Conservation (phyloP, 2,329 filamentous ascomycete species). For the Mycocentrospora acerina region DNA sequence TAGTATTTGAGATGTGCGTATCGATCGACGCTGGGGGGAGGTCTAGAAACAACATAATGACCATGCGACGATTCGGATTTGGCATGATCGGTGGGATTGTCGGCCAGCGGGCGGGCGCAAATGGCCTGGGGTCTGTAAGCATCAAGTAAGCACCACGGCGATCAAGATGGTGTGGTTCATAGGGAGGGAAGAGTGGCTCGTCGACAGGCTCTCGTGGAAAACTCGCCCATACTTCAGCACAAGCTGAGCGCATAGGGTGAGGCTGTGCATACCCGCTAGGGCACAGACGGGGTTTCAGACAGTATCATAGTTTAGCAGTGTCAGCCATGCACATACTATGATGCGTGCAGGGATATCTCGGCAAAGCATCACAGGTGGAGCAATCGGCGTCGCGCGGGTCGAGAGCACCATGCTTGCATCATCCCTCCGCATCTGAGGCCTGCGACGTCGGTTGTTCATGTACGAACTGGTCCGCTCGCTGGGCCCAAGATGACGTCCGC, state of each 20-base stretch:
- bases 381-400: slow-evolving; percentile 7
- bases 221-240: not conserved
- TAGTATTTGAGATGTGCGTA: no score
- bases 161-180: no score
- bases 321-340: not conserved
- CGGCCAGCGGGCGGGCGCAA: no score
- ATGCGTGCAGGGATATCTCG: not conserved
- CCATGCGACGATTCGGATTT: no score
- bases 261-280: not conserved
- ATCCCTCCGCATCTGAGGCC: slow-evolving; percentile 5
- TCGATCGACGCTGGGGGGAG: no score
- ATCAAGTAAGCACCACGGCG: no score
- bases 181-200: no score
- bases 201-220: not conserved
- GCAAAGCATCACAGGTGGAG: slow-evolving; percentile 3
- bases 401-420: not conserved
- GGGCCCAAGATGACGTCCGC: not conserved
- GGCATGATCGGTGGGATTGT: no score
- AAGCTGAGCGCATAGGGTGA: slow-evolving; percentile 1
- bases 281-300: not conserved
- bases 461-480: not conserved
- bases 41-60: no score
- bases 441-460: not conserved
- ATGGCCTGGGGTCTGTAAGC: no score
- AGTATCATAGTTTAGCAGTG: not conserved